Evolutionary conservation across 2,329 filamentous ascomycete species (phyloP), one percentile per base, ranked within the genome.

Genomic region (Pseudogymnoascus destructans): DNA sequence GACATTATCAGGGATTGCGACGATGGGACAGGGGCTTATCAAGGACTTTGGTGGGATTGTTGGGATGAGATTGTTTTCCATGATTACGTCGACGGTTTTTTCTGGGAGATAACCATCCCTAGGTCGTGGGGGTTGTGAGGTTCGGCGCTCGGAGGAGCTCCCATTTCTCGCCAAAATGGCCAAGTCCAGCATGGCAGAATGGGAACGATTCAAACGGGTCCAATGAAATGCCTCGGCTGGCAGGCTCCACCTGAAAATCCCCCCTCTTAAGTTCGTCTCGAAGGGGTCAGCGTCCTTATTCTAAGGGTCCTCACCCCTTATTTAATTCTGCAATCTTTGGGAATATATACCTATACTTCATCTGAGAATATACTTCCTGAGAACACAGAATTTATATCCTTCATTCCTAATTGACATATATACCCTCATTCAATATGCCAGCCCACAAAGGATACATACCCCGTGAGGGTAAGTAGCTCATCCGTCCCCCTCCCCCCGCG

Each of bases 21-120:
- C 73, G 38, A 76, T 75, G 30, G 70, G 73, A 15, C 76, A 75
- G 62, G 76, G 76, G 3, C 71, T 78, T 25, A 71, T 75, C 0
- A 69, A 72, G 17, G 70, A 61, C 25, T 72, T 70, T 60, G 64
- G 64, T 9, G 69, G 68, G 2, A 67, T 78, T 1, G 65, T 77
- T 11, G 54, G 54, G 5, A 56, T n/a, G 54, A 73, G 75, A 0
- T 70, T 76, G 3, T 73, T 72, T 59, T 66, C 68, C 27, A 61
- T 64, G 10, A 65, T 65, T 15, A 49, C 72, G 0, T 69, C 35
- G 6, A 61, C 71, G 55, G 65, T 66, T 36, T 70, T 78, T 59
- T n/a, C n/a, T n/a, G n/a, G n/a, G n/a, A n/a, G n/a, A n/a, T n/a
- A n/a, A n/a, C n/a, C n/a, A n/a, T n/a, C n/a, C n/a, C n/a, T n/a